Conservation (phyloP, 129 eudicot species). For the Deinandra increscens region DNA sequence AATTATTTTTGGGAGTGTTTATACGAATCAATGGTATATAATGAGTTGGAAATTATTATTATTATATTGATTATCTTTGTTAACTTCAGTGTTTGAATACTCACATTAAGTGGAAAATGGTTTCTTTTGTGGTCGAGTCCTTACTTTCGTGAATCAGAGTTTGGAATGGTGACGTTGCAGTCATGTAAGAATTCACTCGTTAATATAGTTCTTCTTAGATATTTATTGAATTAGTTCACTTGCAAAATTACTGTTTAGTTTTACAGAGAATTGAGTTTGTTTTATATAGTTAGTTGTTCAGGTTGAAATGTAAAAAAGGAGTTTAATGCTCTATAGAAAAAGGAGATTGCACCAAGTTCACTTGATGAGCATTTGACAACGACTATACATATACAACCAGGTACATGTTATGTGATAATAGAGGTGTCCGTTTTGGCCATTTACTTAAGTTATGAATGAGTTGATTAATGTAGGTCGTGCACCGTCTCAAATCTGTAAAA, state of each 20-base stretch:
- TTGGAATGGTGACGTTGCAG: slow-evolving; percentile 58
- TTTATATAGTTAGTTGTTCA: slow-evolving; percentile 66
- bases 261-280: neutral
- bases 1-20: neutral
- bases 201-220: neutral
- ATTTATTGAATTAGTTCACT: neutral
- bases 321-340: slow-evolving; percentile 31
- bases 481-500: too few species aligned
- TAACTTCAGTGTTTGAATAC: too few species aligned
- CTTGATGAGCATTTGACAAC: slow-evolving; percentile 60
- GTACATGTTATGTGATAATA: neutral
- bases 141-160: slow-evolving; percentile 55
- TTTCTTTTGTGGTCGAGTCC: slow-evolving; percentile 56
- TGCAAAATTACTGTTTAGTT: neutral
- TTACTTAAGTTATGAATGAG: too few species aligned
- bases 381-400: slow-evolving; percentile 48
- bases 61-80: too few species aligned
- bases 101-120: slow-evolving; percentile 64
- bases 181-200: slow-evolving; percentile 55
- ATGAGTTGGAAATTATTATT: too few species aligned
- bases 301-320: slow-evolving; percentile 76
- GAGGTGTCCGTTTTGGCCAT: neutral
- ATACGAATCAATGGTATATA: neutral
- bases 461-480: too few species aligned
- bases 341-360: slow-evolving; percentile 34